A percentile compares a stretch with the other conserved stretches of the same genome.
Evolutionary conservation across 345 rosid genomes (phyloP).

Genomic region (Ceriops tagal): DNA sequence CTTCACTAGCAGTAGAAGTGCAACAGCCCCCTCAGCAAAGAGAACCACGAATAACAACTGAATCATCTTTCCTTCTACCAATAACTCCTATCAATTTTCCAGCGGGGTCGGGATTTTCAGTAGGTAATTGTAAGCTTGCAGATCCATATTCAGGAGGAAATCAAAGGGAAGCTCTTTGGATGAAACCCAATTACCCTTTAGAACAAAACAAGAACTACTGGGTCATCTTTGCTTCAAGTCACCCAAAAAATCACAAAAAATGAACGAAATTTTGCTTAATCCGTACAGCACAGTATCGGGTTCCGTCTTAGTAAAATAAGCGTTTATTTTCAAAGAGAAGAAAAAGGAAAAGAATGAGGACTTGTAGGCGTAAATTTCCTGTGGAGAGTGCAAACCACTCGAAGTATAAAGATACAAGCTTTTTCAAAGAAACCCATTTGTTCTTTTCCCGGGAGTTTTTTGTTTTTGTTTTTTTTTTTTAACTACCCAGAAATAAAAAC

Average conservation of each 20-base stretch:
- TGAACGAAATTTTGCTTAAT: too few species aligned
- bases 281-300: too few species aligned
- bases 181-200: too few species aligned
- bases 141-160: not conserved
- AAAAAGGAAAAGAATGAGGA: not conserved
- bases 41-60: conserved; percentile 78
- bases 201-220: too few species aligned
- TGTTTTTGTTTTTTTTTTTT: too few species aligned
- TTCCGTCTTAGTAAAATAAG: not conserved
- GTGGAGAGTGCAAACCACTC: conserved; percentile 12
- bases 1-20: conserved; percentile 68
- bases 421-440: not conserved
- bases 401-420: conserved; percentile 21
- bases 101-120: not conserved
- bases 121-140: not conserved
- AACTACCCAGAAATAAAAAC: too few species aligned
- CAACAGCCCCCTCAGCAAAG: conserved; percentile 69
- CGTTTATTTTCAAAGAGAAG: not conserved
- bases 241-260: not conserved
- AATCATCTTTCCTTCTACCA: conserved; percentile 51
- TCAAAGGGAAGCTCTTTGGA: not conserved
- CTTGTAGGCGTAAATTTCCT: conserved; percentile 20
- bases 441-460: too few species aligned
- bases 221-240: too few species aligned
- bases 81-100: not conserved